Base-by-base conservation (phyloP, 352 stramenopile species). In the Phytophthora citrophthora region DNA sequence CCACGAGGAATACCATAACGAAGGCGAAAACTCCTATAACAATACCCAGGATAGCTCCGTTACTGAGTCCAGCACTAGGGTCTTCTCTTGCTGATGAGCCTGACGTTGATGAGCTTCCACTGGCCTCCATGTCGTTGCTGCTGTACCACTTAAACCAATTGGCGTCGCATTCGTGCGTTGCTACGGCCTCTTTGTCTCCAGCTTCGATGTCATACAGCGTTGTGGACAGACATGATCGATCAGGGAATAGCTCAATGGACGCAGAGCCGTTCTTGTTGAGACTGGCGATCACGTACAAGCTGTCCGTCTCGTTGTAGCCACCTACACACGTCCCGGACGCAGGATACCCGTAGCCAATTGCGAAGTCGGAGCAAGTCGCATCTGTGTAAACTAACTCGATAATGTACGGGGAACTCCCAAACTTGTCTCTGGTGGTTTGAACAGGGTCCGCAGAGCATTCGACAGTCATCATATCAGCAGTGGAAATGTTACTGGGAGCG, bases 111-210 rank as follows among this genome's bases (percentile, higher is more conserved):
- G 4, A 12, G 16, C 49, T 60, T n/a, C 36, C 34, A 43, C 20
- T 52, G 8, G 26, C 5, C 8, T 45, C 46, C 9, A 29, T 10
- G 16, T 64, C 61, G 61, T 54, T 64, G 46, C 61, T 69, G 53
- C 53, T 69, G 54, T 64, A 64, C 61, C 61, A 69, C 16, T 16
- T 62, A 45, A 36, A 50, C 54, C 61, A 58, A 50, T 64, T 60
- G 18, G 39, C 18, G 8, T 64, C 54, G 13, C 61, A 70, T n/a
- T 54, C 23, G 23, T 70, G 61, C 1, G 16, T 60, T 26, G 12
- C 16, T 3, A 70, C 23, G 11, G 47, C 43, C 3, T 64, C 41
- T 26, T 55, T 41, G 26, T 64, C 57, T 10, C 15, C 57, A 11
- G n/a, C 50, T 31, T 67, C 58, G 9, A 43, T 23, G 3, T 36